These are phyloP conservation scores for Capsicum chinense DNA, from an alignment of 257 asterid species.

Conservation along the genomic window DNA sequence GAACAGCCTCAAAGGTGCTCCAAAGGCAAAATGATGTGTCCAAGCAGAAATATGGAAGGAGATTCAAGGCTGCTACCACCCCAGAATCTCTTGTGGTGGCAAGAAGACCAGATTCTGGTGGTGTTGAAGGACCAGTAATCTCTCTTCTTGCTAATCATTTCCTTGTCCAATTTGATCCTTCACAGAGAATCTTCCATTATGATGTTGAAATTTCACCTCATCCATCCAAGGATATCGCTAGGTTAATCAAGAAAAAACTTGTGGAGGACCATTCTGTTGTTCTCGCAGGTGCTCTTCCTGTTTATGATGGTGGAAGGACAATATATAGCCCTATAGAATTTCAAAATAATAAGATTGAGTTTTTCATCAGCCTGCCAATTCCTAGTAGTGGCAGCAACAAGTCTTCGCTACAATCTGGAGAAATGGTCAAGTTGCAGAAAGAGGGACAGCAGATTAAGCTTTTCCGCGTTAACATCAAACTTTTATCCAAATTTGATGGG, in stretches of 20 bases:
- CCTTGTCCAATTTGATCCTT: slow-evolving; percentile 68
- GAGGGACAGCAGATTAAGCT: slow-evolving; percentile 49
- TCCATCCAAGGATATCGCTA: slow-evolving; percentile 80
- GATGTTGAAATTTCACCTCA: slow-evolving; percentile 82
- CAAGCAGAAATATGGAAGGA: slow-evolving; percentile 47
- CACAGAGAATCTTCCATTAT: slow-evolving; percentile 75
- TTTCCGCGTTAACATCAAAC: slow-evolving; percentile 71
- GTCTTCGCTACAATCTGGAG: slow-evolving; percentile 29
- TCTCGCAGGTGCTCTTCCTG: slow-evolving; percentile 70
- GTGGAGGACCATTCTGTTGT: slow-evolving; percentile 58
- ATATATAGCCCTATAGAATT: slow-evolving; percentile 82
- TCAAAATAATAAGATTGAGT: slow-evolving; percentile 66
- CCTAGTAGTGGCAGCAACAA: slow-evolving; percentile 19
- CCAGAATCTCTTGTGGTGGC: slow-evolving; percentile 57
- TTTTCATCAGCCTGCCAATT: slow-evolving; percentile 69
- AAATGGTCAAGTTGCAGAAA: slow-evolving; percentile 27
- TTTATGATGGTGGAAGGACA: slow-evolving; percentile 78
- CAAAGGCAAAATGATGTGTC: slow-evolving; percentile 36
- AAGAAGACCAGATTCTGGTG: slow-evolving; percentile 93
- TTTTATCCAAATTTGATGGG: slow-evolving; percentile 84
- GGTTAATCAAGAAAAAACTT: slow-evolving; percentile 69
- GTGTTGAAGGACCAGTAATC: slow-evolving; percentile 74
- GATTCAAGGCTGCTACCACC: slow-evolving; percentile 34
- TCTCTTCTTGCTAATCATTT: slow-evolving; percentile 90
- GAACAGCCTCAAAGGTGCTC: slow-evolving; percentile 37